Evolutionary conservation across 441 rosid genomes (phyloP).

Genomic region (Viola pubescens): DNA sequence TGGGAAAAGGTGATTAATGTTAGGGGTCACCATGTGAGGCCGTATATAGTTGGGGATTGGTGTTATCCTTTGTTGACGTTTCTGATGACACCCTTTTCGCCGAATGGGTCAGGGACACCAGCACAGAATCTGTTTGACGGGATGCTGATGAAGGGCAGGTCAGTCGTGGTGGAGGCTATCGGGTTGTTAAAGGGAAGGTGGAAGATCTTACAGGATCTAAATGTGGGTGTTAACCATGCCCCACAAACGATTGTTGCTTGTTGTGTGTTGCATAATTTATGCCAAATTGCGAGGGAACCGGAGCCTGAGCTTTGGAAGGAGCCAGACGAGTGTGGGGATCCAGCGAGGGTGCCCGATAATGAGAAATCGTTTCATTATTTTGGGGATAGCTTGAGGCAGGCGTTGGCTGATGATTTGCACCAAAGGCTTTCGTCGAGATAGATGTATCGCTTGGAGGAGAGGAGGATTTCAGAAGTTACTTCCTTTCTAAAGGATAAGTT

Average conservation of each 20-base stretch:
- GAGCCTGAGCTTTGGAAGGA: conserved; percentile 88
- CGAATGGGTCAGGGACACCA: conserved; percentile 66
- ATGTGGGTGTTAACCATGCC: conserved; percentile 81
- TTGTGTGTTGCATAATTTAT: conserved; percentile 87
- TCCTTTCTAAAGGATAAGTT: conserved; percentile 17
- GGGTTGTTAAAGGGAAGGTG: conserved; percentile 83
- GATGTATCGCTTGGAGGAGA: conserved; percentile 2
- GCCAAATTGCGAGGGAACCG: conserved; percentile 91
- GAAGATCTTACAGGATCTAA: conserved; percentile 89
- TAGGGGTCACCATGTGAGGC: conserved; percentile 78
- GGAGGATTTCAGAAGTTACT: neutral
- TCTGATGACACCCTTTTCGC: conserved; percentile 83
- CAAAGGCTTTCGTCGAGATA: conserved; percentile 77
- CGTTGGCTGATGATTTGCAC: conserved; percentile 90
- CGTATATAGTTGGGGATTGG: conserved; percentile 93
- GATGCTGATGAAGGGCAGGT: conserved; percentile 95
- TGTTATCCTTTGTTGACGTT: conserved; percentile 77
- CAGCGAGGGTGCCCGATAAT: conserved; percentile 65
- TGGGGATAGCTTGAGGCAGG: conserved; percentile 86
- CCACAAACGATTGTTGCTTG: conserved; percentile 97
- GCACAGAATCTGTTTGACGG: conserved; percentile 88
- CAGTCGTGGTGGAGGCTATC: conserved; percentile 81
- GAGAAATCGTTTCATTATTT: conserved; percentile 75
- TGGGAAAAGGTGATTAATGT: conserved; percentile 78
- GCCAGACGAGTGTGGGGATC: conserved; percentile 65